Base-by-base conservation (phyloP, 805 yeast genomes). In the Myxozyma kluyveri region DNA sequence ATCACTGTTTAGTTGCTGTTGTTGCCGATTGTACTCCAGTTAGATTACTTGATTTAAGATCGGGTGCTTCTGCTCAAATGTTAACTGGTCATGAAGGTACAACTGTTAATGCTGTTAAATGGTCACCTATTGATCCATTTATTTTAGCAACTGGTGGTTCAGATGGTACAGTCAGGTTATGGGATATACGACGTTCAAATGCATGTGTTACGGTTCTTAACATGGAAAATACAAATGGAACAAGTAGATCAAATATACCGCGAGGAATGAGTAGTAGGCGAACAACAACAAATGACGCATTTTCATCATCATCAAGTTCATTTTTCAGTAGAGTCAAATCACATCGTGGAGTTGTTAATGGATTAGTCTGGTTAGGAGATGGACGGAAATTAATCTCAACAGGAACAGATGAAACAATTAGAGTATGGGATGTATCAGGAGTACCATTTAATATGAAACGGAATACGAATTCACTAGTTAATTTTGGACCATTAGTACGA, bases 121-220 rank as follows among this genome's bases (percentile, higher is more conserved):
- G 95, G 91, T 84, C 86, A 42, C 96, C 96, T 0, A 69, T 71
- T 5, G 71, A 78, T 55, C 68, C 80, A 0, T 69, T 84, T 61
- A 55, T 85, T 2, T 70, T 90, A 1, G 89, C 90, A 0, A 76
- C 88, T 3, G 96, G 96, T 1, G 89, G 91, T 19, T 76, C 80
- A 17, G 88, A 84, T 60, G 96, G 97, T 0, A 83, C 83, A 42
- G 82, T 86, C 6, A 76, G 86, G 47, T 65, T 90, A 0, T 90
- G 97, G 97, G 98, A 90, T 65, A 77, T 88, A 9, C 70, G 98
- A 42, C 70, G 85, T 43, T 79, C 87, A 22, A 73, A 75, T 17
- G 77, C 84, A 32, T 83, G 88, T 61, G 67, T 87, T 22, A 75
- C 82, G 40, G 74, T 81, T 14, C 67, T 88, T 52, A 90, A 88